Evolutionary conservation across 371 early-diverging fungal species (phyloP).

Genomic region (Mucor velutinosus): DNA sequence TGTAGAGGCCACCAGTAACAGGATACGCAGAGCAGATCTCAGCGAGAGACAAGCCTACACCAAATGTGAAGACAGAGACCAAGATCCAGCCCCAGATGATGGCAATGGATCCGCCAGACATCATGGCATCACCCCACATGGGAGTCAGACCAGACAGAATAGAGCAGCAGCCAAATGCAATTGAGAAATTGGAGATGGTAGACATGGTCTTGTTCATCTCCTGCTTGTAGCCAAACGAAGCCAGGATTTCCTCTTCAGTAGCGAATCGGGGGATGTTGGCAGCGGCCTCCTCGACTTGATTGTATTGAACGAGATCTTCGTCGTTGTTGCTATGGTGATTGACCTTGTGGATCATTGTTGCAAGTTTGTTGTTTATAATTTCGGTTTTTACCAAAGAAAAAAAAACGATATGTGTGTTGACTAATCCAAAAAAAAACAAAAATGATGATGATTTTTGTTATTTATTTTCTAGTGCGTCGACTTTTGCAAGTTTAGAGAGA

Average conservation of each 20-base stretch:
- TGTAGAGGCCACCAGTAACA: conserved; percentile 62
- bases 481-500: conserved; percentile 17
- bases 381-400: conserved; percentile 5
- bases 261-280: conserved; percentile 23
- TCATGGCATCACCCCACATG: conserved; percentile 61
- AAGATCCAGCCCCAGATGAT: conserved; percentile 75
- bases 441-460: conserved; percentile 11
- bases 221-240: conserved; percentile 64
- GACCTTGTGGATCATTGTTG: not conserved
- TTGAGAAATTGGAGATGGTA: conserved; percentile 64
- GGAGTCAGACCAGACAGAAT: conserved; percentile 65
- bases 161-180: conserved; percentile 66
- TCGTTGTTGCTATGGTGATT: conserved; percentile 16
- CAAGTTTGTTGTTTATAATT: not conserved
- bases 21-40: conserved; percentile 80
- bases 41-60: conserved; percentile 70
- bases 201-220: conserved; percentile 70
- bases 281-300: conserved; percentile 25
- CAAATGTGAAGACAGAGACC: conserved; percentile 65
- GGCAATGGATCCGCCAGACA: conserved; percentile 70
- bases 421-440: conserved; percentile 26
- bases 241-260: conserved; percentile 51
- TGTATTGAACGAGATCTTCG: conserved; percentile 4
- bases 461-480: conserved; percentile 24
- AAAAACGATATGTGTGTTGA: conserved; percentile 23